phyloP scores from a whole-genome alignment of 148 eudicot genomes.

The Nepenthes mirabilis region DNA sequence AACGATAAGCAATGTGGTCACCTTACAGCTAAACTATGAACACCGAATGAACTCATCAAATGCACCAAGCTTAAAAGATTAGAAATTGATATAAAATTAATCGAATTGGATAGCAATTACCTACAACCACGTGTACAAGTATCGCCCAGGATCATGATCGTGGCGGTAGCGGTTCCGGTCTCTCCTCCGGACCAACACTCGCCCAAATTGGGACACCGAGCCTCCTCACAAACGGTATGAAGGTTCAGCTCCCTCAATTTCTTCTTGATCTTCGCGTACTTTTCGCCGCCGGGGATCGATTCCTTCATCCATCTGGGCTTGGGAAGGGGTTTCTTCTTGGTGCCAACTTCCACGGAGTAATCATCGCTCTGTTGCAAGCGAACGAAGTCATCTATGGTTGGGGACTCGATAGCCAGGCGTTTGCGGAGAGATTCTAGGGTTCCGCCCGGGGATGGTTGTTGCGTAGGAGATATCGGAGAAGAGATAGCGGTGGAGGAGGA shows the following conservation, averaged over 20 bases:
- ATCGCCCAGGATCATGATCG: slow-evolving; percentile 94
- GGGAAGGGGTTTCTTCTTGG: slow-evolving; percentile 83
- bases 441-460: slow-evolving; percentile 14
- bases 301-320: slow-evolving; percentile 97
- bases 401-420: slow-evolving; percentile 70
- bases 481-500: slow-evolving; percentile 12
- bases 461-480: slow-evolving; percentile 17
- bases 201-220: slow-evolving; percentile 85
- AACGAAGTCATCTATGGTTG: slow-evolving; percentile 39
- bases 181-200: slow-evolving; percentile 99
- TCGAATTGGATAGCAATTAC: slow-evolving; percentile 10
- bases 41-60: not conserved
- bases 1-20: too few relatives aligned
- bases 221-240: slow-evolving; percentile 95
- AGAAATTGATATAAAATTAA: not conserved
- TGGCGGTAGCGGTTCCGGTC: slow-evolving; percentile 90
- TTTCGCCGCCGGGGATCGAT: slow-evolving; percentile 77
- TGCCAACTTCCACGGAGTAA: slow-evolving; percentile 87
- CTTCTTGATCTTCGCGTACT: slow-evolving; percentile 78
- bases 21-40: too few relatives aligned
- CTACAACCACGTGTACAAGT: slow-evolving; percentile 98
- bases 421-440: slow-evolving; percentile 72
- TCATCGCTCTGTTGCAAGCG: slow-evolving; percentile 20
- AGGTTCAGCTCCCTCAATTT: slow-evolving; percentile 74
- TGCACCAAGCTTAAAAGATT: not conserved